Percentiles rank a stretch among this genome's conserved stretches.
Evolutionary conservation across 2,329 filamentous ascomycete species (phyloP).

Genomic region (Didymella exigua): DNA sequence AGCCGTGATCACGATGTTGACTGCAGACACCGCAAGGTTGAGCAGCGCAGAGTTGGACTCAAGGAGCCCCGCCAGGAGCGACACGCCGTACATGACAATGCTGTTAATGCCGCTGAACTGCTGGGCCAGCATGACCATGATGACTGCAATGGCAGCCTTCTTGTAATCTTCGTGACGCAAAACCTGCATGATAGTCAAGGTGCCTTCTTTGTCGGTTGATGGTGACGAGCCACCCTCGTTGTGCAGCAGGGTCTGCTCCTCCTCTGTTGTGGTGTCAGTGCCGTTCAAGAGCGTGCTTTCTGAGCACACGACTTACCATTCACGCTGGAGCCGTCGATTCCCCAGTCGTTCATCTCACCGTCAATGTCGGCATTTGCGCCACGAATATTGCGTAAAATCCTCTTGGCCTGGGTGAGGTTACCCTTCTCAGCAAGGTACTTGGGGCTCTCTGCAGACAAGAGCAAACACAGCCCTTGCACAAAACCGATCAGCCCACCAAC

Average conservation of each 20-base stretch:
- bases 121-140: conserved; percentile 91
- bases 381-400: conserved; percentile 75
- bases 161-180: conserved; percentile 72
- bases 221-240: conserved; percentile 42
- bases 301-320: conserved; percentile 29
- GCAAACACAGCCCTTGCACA: conserved; percentile 71
- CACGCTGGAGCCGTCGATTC: conserved; percentile 36
- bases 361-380: conserved; percentile 71
- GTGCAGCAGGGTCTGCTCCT: conserved; percentile 73
- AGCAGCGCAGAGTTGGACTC: conserved; percentile 81
- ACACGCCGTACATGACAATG: conserved; percentile 98
- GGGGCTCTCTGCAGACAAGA: conserved; percentile 80
- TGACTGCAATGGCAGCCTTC: conserved; percentile 83
- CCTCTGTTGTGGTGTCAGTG: conserved; percentile 51
- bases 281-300: background rate
- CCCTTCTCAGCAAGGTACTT: conserved; percentile 78
- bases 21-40: conserved; percentile 82
- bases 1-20: conserved; percentile 85
- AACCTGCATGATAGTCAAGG: conserved; percentile 59
- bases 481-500: conserved; percentile 72
- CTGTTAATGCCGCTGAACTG: conserved; percentile 93
- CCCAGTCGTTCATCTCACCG: conserved; percentile 68
- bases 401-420: conserved; percentile 65
- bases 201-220: conserved; percentile 38
- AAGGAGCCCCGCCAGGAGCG: conserved; percentile 79